These are phyloP conservation scores for Cucurbitaria berberidis DNA, from an alignment of 2,329 filamentous ascomycete genomes.

Conservation along the genomic window DNA sequence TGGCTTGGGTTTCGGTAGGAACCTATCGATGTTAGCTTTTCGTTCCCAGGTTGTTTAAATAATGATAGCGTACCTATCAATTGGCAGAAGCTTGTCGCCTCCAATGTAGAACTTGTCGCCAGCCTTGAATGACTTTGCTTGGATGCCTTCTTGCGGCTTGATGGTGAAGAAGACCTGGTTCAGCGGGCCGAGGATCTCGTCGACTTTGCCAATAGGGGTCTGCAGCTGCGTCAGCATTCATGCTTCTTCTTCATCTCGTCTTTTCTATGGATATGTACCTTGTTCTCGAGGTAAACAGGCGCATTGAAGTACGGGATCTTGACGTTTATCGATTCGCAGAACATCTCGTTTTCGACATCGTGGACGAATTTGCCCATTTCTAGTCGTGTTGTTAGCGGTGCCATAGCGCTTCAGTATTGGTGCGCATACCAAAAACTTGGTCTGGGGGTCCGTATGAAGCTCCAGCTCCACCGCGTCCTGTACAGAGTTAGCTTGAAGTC, in stretches of 20 bases:
- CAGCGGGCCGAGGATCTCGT: slow-evolving; percentile 96
- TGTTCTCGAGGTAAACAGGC: slow-evolving; percentile 98
- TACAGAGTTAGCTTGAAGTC: slow-evolving; percentile 38
- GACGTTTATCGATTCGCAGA: slow-evolving; percentile 92
- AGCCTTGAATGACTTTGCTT: slow-evolving; percentile 90
- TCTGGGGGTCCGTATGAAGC: slow-evolving; percentile 53
- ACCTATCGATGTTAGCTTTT: slow-evolving; percentile 57
- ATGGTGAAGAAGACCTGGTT: slow-evolving; percentile 99
- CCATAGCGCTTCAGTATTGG: not conserved
- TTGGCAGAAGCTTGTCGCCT: slow-evolving; percentile 88
- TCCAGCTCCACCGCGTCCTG: slow-evolving; percentile 46
- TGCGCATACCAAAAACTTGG: slow-evolving; percentile 49
- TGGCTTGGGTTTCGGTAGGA: slow-evolving; percentile 91
- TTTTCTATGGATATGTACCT: slow-evolving; percentile 59
- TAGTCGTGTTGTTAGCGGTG: slow-evolving; percentile 47
- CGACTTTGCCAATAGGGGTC: slow-evolving; percentile 93
- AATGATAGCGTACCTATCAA: slow-evolving; percentile 71
- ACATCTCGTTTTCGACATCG: slow-evolving; percentile 95
- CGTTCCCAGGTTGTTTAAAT: not conserved
- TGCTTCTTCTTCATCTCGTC: not conserved
- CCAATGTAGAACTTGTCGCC: slow-evolving; percentile 98
- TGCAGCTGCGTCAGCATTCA: slow-evolving; percentile 44
- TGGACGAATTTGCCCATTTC: slow-evolving; percentile 96
- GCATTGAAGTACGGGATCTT: slow-evolving; percentile 99
- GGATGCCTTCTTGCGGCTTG: slow-evolving; percentile 95